These are phyloP conservation scores for Cutaneotrichosporon spelunceum DNA, from an alignment of 1,284 basidiomycete genomes.

Conservation along the genomic window DNA sequence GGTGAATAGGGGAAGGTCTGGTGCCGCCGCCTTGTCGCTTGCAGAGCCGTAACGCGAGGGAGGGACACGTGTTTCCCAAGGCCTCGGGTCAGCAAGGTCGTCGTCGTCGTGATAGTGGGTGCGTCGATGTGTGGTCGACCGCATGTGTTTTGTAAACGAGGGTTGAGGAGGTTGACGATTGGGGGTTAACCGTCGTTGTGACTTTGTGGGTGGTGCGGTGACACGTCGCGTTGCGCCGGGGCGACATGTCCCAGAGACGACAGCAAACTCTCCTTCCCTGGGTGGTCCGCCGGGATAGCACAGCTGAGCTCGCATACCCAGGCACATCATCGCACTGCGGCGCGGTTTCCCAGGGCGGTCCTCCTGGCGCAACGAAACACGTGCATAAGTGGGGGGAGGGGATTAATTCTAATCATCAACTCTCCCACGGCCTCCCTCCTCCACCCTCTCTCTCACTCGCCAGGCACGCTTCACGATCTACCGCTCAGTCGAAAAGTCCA, in stretches of 20 bases:
- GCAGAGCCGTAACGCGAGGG: slow-evolving; percentile 37
- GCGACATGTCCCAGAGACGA: not conserved
- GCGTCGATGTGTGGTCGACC: slow-evolving; percentile 27
- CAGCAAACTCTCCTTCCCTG: too few species aligned
- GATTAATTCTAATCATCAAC: not conserved
- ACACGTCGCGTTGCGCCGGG: slow-evolving; percentile 2
- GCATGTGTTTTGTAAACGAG: slow-evolving; percentile 15
- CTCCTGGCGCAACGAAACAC: not conserved
- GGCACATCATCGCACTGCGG: not conserved
- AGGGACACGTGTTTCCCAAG: slow-evolving; percentile 43
- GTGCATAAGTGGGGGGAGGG: not conserved
- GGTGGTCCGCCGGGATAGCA: too few species aligned
- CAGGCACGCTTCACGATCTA: slow-evolving; percentile 4
- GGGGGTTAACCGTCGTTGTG: not conserved
- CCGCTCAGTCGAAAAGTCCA: slow-evolving; percentile 6
- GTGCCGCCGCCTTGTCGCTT: slow-evolving; percentile 10
- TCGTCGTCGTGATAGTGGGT: slow-evolving; percentile 30
- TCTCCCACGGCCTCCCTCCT: not conserved
- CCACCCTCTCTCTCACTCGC: too few species aligned
- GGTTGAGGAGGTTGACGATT: slow-evolving; percentile 4
- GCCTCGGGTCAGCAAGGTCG: slow-evolving; percentile 43
- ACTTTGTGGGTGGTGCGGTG: slow-evolving; percentile 8
- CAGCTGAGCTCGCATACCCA: too few species aligned
- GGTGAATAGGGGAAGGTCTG: slow-evolving; percentile 21
- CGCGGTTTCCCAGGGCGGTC: too few species aligned